Evolutionary conservation across 2,329 filamentous ascomycete genomes (phyloP).

Genomic region (Penicillium corylophilum): DNA sequence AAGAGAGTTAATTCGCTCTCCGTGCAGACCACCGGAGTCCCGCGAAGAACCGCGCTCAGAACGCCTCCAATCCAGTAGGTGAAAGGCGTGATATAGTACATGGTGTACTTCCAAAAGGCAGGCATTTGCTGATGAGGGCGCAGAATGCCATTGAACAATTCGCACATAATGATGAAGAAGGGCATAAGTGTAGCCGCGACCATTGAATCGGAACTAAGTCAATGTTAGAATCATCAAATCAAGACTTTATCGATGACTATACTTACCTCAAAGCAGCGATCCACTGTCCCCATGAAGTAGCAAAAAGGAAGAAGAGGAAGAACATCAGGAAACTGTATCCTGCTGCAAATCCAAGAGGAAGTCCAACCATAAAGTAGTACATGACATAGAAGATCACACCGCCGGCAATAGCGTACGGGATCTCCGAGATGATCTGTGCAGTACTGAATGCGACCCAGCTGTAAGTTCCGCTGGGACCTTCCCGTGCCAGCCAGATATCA

Average conservation of each 20-base stretch:
- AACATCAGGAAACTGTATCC: constrained; percentile 74
- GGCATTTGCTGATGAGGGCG: constrained; percentile 76
- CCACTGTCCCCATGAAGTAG: constrained; percentile 72
- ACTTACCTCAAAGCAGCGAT: constrained; percentile 69
- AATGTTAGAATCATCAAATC: not conserved
- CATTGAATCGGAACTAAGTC: constrained; percentile 53
- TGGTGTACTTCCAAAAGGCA: constrained; percentile 73
- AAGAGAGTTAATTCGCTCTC: constrained; percentile 67
- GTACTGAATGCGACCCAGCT: constrained; percentile 70
- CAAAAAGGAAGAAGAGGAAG: constrained; percentile 70
- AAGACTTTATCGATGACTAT: not conserved
- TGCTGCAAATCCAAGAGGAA: constrained; percentile 61
- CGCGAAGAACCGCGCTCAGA: constrained; percentile 72
- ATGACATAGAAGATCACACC: constrained; percentile 65
- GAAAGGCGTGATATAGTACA: constrained; percentile 83
- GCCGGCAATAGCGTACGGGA: constrained; percentile 63
- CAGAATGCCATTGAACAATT: constrained; percentile 83
- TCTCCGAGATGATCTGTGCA: constrained; percentile 66
- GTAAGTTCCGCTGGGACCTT: constrained; percentile 68
- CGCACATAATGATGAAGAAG: constrained; percentile 78
- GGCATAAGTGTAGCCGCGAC: constrained; percentile 78
- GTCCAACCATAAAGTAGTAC: constrained; percentile 70
- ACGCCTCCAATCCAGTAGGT: constrained; percentile 79
- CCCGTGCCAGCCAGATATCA: constrained; percentile 66
- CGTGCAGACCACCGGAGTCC: constrained; percentile 61